Base-by-base conservation (phyloP, 306 rosid genomes). In the Betula pendula region DNA sequence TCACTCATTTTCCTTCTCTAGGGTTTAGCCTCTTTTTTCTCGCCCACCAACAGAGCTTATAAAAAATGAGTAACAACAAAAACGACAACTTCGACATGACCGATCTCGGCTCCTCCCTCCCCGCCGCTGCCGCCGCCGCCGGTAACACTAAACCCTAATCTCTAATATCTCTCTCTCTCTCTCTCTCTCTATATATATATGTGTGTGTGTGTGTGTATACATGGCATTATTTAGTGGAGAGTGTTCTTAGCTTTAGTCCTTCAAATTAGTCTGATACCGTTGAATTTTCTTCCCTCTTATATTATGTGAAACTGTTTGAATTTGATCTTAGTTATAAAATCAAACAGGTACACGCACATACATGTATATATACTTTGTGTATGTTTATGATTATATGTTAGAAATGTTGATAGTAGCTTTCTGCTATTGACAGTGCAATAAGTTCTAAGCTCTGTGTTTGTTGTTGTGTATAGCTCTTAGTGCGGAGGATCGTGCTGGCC, bases 401-500 rank as follows among this genome's bases (percentile, higher is more conserved):
- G 6, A 66, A 66, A 38, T 19, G 45, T 38, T 38, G 8, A n/a
- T n/a, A n/a, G 20, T 35, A 4, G 48, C 48, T 65, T 65, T 65
- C 24, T 55, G 3, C 62, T 20, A 9, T 12, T 55, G 13, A 10
- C 14, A 17, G 8, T 63, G 51, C 44, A 42, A 58, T 49, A 45
- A 69, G 81, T n/a, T 70, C 47, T 81, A 13, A 83, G 76, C 52
- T 75, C 62, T 19, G 20, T 43, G 42, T 50, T 77, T 80, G 15
- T 59, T 63, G 71, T 50, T 60, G 49, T 51, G 19, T 82, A 72
- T 62, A 87, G 90, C 88, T 80, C 85, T 82, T 9, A 84, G 85
- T 75, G 86, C 86, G 14, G 90, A 87, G 84, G 90, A 87, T 77
- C 88, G 88, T 50, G 86, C 88, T 62, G 86, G 58, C 71, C 87